Conservation (phyloP, 108 stramenopile genomes). For the Skeletonema costatum region DNA sequence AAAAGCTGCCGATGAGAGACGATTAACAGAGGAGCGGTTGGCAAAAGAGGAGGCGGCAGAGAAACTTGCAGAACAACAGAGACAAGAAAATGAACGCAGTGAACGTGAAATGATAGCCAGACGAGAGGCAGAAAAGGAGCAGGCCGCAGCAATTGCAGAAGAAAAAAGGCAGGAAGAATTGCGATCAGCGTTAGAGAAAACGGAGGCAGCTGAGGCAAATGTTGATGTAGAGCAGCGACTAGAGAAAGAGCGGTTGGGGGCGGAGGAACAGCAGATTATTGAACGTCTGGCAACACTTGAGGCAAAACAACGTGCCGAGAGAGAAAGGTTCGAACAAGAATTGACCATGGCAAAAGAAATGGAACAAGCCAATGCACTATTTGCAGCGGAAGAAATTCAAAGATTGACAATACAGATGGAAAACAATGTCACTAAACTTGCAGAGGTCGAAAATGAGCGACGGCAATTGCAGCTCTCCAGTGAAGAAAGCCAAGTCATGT, state of each 20-base stretch:
- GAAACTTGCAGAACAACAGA: background rate
- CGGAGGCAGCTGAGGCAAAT: background rate
- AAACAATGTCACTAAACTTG: slow-evolving; percentile 10
- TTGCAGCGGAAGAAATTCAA: background rate
- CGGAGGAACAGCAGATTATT: background rate
- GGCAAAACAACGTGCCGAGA: background rate
- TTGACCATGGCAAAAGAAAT: background rate
- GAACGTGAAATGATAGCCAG: background rate
- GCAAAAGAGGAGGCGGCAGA: slow-evolving; percentile 7
- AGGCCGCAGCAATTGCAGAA: slow-evolving; percentile 11
- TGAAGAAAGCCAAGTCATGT: slow-evolving; percentile 20
- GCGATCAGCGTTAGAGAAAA: background rate
- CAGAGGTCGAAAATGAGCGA: slow-evolving; percentile 17
- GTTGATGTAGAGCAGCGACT: slow-evolving; percentile 1
- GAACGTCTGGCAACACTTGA: slow-evolving; percentile 1
- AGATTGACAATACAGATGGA: background rate
- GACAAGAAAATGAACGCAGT: slow-evolving; percentile 3
- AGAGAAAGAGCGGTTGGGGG: background rate
- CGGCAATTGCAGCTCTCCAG: slow-evolving; percentile 27
- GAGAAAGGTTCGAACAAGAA: slow-evolving; percentile 2
- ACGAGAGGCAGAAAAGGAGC: slow-evolving; percentile 7
- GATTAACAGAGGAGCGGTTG: slow-evolving; percentile 7
- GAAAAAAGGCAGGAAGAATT: slow-evolving; percentile 46
- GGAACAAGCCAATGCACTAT: background rate
- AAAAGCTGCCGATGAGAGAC: background rate